Percentiles rank a stretch among this genome's conserved stretches.
Evolutionary conservation across 805 yeast genomes (phyloP).

Genomic region (Isabelozyma heimii): DNA sequence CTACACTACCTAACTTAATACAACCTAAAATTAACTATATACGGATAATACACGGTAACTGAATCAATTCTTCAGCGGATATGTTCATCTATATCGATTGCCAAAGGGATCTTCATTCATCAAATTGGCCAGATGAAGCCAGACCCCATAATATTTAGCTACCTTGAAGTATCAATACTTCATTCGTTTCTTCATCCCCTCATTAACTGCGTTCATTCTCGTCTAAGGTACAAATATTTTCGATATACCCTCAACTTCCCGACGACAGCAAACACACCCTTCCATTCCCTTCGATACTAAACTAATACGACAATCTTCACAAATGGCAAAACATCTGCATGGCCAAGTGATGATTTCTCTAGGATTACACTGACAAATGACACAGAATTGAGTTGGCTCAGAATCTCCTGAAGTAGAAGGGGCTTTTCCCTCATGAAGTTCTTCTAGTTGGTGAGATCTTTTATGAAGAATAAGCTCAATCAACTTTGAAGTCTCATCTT

Average conservation of each 20-base stretch:
- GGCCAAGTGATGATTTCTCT: constrained; percentile 90
- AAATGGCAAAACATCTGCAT: constrained; percentile 82
- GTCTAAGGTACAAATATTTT: constrained; percentile 54
- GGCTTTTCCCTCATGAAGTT: neutral
- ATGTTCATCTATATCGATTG: too few relatives aligned
- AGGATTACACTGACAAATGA: constrained; percentile 72
- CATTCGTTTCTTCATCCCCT: too few relatives aligned
- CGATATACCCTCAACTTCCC: constrained; percentile 66
- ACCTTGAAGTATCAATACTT: too few relatives aligned
- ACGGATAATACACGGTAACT: too few relatives aligned
- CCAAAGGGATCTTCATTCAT: too few relatives aligned
- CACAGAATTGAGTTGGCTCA: constrained; percentile 46
- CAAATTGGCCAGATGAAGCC: too few relatives aligned
- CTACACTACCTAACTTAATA: too few relatives aligned
- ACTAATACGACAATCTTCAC: constrained; percentile 78
- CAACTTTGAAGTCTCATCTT: constrained; percentile 8
- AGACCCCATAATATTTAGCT: too few relatives aligned
- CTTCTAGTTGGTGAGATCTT: constrained; percentile 1
- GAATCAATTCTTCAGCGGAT: too few relatives aligned
- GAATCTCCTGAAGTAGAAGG: neutral
- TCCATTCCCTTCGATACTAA: constrained; percentile 69
- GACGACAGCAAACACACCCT: constrained; percentile 83
- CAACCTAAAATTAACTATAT: too few relatives aligned
- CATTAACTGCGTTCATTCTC: too few relatives aligned
- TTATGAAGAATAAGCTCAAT: constrained; percentile 8